These are phyloP conservation scores for Mortierella sp. DNA, from an alignment of 371 early-diverging fungal species.

Conservation along the genomic window DNA sequence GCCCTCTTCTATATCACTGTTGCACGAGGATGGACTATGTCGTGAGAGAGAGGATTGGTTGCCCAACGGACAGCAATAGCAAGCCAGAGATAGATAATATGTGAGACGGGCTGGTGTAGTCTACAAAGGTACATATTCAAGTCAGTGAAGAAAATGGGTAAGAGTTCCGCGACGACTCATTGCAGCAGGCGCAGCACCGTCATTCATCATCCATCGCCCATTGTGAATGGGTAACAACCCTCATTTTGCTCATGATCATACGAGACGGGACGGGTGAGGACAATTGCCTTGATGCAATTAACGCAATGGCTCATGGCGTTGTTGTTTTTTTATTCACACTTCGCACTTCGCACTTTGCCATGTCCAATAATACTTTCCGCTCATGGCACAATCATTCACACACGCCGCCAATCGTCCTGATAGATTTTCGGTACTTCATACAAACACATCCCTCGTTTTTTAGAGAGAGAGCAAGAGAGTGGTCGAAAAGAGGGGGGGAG, in stretches of 20 bases:
- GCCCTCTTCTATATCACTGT: too few relatives aligned
- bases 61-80: too few relatives aligned
- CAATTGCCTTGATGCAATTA: not conserved
- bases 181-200: too few relatives aligned
- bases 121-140: too few relatives aligned
- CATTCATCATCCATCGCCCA: not conserved
- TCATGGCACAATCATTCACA: not conserved
- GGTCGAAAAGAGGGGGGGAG: not conserved
- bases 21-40: too few relatives aligned
- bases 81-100: too few relatives aligned
- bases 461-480: too few relatives aligned
- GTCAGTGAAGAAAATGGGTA: too few relatives aligned
- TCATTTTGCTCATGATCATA: not conserved
- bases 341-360: not conserved
- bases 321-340: not conserved
- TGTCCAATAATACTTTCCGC: not conserved
- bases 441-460: not conserved
- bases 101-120: too few relatives aligned
- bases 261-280: not conserved
- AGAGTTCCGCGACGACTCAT: too few relatives aligned
- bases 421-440: not conserved
- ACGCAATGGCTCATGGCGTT: not conserved
- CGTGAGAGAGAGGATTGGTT: too few relatives aligned
- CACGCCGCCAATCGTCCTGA: not conserved
- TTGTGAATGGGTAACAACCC: not conserved